Conservation (phyloP, 2,329 filamentous ascomycete species). For the Proliferodiscus dingleyae region DNA sequence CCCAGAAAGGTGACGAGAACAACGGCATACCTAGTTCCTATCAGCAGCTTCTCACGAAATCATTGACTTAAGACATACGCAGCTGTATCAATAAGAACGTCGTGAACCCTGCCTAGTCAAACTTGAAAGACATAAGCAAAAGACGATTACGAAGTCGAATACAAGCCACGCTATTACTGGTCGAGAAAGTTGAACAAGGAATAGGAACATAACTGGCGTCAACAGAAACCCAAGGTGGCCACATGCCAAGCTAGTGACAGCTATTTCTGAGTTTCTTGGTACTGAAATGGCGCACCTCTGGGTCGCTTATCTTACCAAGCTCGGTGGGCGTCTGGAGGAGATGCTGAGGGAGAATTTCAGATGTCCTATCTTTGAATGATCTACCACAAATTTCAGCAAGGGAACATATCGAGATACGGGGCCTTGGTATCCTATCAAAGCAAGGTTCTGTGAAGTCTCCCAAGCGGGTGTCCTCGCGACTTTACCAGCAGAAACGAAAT, state of each 20-base stretch:
- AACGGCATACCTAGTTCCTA: conserved; percentile 3
- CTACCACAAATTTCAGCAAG: background rate
- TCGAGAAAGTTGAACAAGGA: conserved; percentile 14
- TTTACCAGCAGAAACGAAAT: conserved; percentile 5
- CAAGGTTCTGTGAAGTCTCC: conserved; percentile 1
- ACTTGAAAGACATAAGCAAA: conserved; percentile 5
- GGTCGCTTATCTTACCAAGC: conserved; percentile 7
- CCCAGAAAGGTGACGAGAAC: conserved; percentile 6
- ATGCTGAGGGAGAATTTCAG: no score
- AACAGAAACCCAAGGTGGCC: no score
- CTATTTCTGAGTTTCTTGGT: background rate
- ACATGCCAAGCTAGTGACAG: conserved; percentile 5
- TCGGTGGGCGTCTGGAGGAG: conserved; percentile 9
- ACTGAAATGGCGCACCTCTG: conserved; percentile 5
- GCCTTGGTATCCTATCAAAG: no score
- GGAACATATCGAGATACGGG: no score
- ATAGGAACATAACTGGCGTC: conserved; percentile 17
- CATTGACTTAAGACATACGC: conserved; percentile 5
- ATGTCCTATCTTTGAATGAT: no score
- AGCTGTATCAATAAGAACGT: conserved; percentile 13
- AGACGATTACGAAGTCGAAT: conserved; percentile 7
- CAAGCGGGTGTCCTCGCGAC: background rate
- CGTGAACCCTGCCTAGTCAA: conserved; percentile 12
- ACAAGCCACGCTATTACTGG: conserved; percentile 9
- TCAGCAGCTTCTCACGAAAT: background rate